phyloP scores from a whole-genome alignment of 106 monocot genomes.

The Dendrobium officinale region DNA sequence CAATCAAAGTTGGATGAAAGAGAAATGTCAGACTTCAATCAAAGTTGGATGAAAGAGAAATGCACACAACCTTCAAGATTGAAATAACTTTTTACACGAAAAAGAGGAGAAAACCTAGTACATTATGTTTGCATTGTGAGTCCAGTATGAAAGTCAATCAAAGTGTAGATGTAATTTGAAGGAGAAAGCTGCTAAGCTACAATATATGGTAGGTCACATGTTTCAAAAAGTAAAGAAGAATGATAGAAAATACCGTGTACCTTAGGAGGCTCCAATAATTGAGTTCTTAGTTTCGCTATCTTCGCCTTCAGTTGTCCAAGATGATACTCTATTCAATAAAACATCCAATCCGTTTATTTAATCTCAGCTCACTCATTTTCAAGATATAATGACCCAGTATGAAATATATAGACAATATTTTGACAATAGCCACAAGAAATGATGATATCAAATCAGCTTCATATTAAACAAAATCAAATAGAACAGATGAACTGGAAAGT shows the following conservation, averaged over 20 bases:
- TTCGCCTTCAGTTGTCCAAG: conserved; percentile 99
- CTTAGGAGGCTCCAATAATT: conserved; percentile 96
- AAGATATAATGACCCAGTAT: too few species aligned
- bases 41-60: background rate
- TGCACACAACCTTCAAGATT: background rate
- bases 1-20: background rate
- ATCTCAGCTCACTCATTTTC: too few species aligned
- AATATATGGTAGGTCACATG: background rate
- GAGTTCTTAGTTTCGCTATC: conserved; percentile 94
- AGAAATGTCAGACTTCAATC: background rate
- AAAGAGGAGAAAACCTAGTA: background rate
- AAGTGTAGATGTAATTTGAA: background rate
- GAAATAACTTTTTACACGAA: background rate
- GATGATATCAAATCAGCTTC: too few species aligned
- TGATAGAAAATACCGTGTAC: conserved; percentile 20
- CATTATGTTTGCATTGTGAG: background rate
- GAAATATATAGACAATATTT: too few species aligned
- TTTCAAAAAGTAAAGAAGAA: background rate
- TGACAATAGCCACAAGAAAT: too few species aligned
- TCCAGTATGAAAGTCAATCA: background rate
- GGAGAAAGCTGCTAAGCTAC: background rate
- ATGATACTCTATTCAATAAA: conserved; percentile 74
- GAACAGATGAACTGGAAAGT: too few species aligned
- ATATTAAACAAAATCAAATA: too few species aligned
- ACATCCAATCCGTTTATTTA: too few species aligned